Percentiles rank a stretch among this genome's conserved stretches.
Conservation (phyloP, 305 asterid genomes). For the Fraxinus latifolia region DNA sequence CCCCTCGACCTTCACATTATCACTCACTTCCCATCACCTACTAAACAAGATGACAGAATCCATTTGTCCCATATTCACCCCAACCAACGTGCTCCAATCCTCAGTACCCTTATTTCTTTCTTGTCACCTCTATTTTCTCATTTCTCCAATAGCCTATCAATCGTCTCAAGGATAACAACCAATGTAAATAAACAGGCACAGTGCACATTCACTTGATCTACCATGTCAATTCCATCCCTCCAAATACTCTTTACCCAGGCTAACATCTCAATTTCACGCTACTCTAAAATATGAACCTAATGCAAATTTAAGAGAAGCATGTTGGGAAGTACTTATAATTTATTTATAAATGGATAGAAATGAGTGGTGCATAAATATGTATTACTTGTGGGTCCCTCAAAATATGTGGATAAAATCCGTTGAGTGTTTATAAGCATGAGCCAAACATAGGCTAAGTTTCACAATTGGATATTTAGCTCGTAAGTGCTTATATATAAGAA, state of each 20-base stretch:
- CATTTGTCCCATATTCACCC: background rate
- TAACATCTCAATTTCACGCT: background rate
- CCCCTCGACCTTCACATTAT: background rate
- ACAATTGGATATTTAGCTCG: background rate
- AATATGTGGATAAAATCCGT: background rate
- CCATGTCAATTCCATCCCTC: background rate
- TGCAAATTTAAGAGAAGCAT: background rate
- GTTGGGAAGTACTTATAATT: background rate
- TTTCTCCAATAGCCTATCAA: background rate
- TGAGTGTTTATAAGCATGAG: background rate
- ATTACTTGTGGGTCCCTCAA: background rate
- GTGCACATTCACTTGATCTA: background rate
- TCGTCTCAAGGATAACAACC: background rate
- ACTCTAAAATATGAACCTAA: background rate
- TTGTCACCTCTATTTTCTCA: background rate
- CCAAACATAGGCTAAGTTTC: background rate
- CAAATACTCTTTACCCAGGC: background rate
- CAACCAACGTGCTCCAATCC: background rate
- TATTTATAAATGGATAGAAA: background rate
- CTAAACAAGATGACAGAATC: background rate
- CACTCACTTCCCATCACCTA: background rate
- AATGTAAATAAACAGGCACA: background rate
- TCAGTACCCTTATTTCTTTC: background rate
- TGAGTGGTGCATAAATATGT: background rate
- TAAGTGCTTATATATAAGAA: background rate